Evolutionary conservation across 495 filamentous ascomycete genomes (phyloP).

Genomic region (Penicillium silybi): DNA sequence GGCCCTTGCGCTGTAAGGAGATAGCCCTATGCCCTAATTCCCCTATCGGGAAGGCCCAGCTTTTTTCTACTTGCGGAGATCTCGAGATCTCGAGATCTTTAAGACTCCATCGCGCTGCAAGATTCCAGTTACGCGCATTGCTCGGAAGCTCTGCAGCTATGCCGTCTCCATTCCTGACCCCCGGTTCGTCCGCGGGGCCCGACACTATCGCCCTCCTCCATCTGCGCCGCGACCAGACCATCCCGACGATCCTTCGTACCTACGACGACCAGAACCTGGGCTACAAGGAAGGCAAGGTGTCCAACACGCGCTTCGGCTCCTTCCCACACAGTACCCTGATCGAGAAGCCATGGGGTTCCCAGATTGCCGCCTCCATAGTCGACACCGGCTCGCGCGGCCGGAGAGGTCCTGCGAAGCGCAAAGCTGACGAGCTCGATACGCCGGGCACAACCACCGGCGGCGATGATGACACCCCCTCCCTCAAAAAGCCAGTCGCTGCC

Average conservation of each 20-base stretch:
- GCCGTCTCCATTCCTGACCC: slow-evolving; percentile 70
- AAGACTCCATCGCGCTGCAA: background rate
- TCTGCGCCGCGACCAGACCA: slow-evolving; percentile 74
- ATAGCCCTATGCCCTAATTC: slow-evolving; percentile 38
- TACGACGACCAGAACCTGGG: slow-evolving; percentile 59
- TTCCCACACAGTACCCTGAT: slow-evolving; percentile 89
- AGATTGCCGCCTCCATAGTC: slow-evolving; percentile 83
- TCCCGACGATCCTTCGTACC: slow-evolving; percentile 66
- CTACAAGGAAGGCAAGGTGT: slow-evolving; percentile 75
- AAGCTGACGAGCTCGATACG: slow-evolving; percentile 44
- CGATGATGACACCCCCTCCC: slow-evolving; percentile 21
- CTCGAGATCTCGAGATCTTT: slow-evolving; percentile 5
- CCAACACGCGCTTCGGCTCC: slow-evolving; percentile 91
- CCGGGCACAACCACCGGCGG: slow-evolving; percentile 22
- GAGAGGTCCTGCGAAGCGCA: slow-evolving; percentile 46
- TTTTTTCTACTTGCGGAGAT: slow-evolving; percentile 22
- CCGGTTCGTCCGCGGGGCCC: slow-evolving; percentile 50
- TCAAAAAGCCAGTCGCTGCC: slow-evolving; percentile 53
- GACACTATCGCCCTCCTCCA: slow-evolving; percentile 72
- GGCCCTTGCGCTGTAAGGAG: slow-evolving; percentile 8
- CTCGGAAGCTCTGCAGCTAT: slow-evolving; percentile 14
- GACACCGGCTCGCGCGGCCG: slow-evolving; percentile 80
- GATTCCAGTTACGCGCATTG: background rate
- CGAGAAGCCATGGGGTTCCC: slow-evolving; percentile 80
- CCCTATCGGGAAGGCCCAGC: slow-evolving; percentile 18